Base-by-base conservation (phyloP, 2,329 filamentous ascomycete genomes). In the Pleomassaria siparia region DNA sequence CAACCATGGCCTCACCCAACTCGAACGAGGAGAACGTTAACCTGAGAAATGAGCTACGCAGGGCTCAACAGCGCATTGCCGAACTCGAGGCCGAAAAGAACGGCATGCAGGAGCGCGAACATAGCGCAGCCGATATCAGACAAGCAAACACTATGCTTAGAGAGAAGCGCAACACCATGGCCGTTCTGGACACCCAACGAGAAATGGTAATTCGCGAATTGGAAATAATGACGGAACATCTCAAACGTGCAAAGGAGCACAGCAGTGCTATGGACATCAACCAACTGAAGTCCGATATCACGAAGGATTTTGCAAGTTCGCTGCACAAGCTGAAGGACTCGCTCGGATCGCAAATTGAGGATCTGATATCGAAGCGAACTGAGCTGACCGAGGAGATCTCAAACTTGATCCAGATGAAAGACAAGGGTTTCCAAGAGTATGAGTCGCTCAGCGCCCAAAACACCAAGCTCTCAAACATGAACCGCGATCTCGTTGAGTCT, bases 381-480 rank as follows among this genome's bases (percentile, higher is more conserved):
- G 84, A 89, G 55, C 74, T 96, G 11, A 75, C 91, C 0, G 90
- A 96, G 46, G 91, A 97, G 69, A 90, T 92, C 65, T 85, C 86
- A 49, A 87, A 86, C 60, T 82, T 95, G 20, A 84, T 88, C 30
- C 86, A 88, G 43, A 88, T 94, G 75, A 90, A 95, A 61, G 92
- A 97, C 70, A 90, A 94, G 66, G 91, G 90, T 12, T 86, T 96
- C 61, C 84, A 95, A 63, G 94, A 99, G 66, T 97, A 96, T 64
- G 94, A 97, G 74, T 90, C 95, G 64, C 77, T 99, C 36, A 95
- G 90, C 10, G 87, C 86, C 47, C 96, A 96, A 78, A 99, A 99
- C 67, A 87, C 89, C 0, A 92, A 97, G 73, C 80, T 99, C 50
- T 87, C 89, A 22, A 90, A 96, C 63, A 84, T 97, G 78, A 97